These are phyloP conservation scores for Euphorbia peplus DNA, from an alignment of 345 rosid genomes.

Conservation along the genomic window DNA sequence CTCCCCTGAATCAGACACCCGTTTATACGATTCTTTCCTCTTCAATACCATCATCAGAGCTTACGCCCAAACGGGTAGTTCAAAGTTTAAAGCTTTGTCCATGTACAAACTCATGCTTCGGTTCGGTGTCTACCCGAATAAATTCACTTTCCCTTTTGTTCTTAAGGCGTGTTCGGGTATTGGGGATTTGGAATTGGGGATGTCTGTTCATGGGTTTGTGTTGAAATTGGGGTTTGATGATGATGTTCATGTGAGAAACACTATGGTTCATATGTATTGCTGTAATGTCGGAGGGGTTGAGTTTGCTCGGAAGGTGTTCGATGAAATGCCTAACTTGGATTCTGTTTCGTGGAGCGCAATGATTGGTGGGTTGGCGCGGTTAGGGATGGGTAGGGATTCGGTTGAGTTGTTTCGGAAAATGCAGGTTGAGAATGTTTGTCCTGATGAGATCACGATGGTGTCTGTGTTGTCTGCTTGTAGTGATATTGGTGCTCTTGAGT, in stretches of 20 bases:
- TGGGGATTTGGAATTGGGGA: constrained; percentile 39
- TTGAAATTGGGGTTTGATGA: constrained; percentile 42
- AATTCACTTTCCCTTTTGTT: constrained; percentile 46
- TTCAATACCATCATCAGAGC: constrained; percentile 46
- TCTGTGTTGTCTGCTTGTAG: constrained; percentile 53
- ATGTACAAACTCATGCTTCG: constrained; percentile 36
- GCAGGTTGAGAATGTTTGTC: constrained; percentile 40
- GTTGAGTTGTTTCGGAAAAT: constrained; percentile 46
- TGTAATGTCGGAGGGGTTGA: constrained; percentile 33
- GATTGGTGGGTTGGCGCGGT: constrained; percentile 49
- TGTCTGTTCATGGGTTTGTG: constrained; percentile 43
- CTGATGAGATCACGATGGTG: constrained; percentile 56
- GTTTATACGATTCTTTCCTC: constrained; percentile 45
- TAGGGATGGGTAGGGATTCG: constrained; percentile 37
- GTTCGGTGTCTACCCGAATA: constrained; percentile 36
- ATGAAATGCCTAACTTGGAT: constrained; percentile 41
- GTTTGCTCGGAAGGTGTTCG: constrained; percentile 45
- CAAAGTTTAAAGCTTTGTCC: constrained; percentile 31
- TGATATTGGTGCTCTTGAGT: constrained; percentile 52
- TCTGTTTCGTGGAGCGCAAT: constrained; percentile 58
- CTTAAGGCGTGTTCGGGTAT: constrained; percentile 57
- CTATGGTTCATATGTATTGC: constrained; percentile 48
- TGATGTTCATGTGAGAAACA: constrained; percentile 46
- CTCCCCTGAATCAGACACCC: constrained; percentile 37
- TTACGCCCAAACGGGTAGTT: constrained; percentile 34